Evolutionary conservation across 108 stramenopile species (phyloP).

Genomic region (Nitzschia putrida): DNA sequence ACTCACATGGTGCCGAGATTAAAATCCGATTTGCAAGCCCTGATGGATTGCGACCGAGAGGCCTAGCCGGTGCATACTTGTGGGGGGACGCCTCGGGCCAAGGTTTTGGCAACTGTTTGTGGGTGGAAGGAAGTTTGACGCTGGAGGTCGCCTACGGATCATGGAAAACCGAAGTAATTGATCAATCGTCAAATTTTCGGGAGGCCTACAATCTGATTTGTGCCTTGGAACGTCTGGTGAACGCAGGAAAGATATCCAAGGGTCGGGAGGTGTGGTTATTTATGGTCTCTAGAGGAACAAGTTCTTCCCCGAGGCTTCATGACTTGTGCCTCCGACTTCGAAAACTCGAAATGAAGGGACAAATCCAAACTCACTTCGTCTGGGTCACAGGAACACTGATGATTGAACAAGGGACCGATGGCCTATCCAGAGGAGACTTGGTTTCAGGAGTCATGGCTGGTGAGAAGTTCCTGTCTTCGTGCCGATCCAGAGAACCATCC

Average conservation of each 20-base stretch:
- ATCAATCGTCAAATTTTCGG: slow-evolving; percentile 36
- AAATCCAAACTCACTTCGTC: slow-evolving; percentile 37
- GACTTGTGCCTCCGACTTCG: background rate
- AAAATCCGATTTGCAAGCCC: slow-evolving; percentile 26
- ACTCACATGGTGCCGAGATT: slow-evolving; percentile 38
- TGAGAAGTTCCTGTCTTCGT: background rate
- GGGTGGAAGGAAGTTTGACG: background rate
- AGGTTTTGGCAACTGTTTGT: slow-evolving; percentile 36
- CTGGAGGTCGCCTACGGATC: slow-evolving; percentile 14
- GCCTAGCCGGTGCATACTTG: slow-evolving; percentile 1
- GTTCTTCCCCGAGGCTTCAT: background rate
- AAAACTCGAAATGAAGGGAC: slow-evolving; percentile 13
- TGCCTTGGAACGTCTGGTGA: slow-evolving; percentile 29
- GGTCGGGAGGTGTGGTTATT: slow-evolving; percentile 51
- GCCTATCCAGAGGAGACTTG: slow-evolving; percentile 40
- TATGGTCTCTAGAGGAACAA: slow-evolving; percentile 43
- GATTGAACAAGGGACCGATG: slow-evolving; percentile 44
- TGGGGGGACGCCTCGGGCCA: slow-evolving; percentile 46
- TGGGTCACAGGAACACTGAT: slow-evolving; percentile 46
- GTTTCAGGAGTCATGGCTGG: slow-evolving; percentile 49
- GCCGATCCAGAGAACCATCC: background rate
- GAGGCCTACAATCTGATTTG: slow-evolving; percentile 39
- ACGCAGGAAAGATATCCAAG: slow-evolving; percentile 2
- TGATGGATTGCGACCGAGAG: too few species aligned
- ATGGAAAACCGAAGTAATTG: too few species aligned